These are phyloP conservation scores for Psidium guajava DNA, from an alignment of 345 rosid genomes.

Conservation along the genomic window DNA sequence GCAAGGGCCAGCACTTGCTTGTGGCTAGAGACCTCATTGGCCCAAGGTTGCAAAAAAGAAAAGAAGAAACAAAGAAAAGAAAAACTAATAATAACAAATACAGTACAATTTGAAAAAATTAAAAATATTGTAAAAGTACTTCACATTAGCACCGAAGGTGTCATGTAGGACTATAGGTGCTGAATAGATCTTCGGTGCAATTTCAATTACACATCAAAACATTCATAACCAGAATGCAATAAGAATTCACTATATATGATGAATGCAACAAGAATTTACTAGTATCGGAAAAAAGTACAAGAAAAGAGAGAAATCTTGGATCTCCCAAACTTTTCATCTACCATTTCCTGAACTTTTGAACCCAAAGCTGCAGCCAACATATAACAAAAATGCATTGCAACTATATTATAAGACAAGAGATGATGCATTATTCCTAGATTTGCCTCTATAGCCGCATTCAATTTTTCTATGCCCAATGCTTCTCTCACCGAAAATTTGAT, in stretches of 20 bases:
- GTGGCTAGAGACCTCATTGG: no score
- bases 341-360: background rate
- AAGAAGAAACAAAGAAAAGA: no score
- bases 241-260: no score
- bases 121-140: no score
- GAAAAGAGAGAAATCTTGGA: background rate
- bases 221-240: background rate
- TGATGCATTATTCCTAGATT: background rate
- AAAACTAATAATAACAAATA: no score
- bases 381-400: background rate
- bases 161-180: no score
- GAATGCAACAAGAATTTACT: no score
- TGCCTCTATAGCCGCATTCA: background rate
- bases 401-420: background rate
- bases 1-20: no score
- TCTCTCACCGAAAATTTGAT: background rate
- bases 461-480: background rate
- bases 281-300: background rate
- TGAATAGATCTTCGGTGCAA: background rate
- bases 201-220: background rate
- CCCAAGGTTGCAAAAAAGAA: no score
- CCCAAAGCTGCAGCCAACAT: background rate
- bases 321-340: background rate
- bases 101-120: no score
- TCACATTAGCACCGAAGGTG: no score